Evolutionary conservation across 2,329 filamentous ascomycete species (phyloP).

Genomic region (Calonectria henricotiae): DNA sequence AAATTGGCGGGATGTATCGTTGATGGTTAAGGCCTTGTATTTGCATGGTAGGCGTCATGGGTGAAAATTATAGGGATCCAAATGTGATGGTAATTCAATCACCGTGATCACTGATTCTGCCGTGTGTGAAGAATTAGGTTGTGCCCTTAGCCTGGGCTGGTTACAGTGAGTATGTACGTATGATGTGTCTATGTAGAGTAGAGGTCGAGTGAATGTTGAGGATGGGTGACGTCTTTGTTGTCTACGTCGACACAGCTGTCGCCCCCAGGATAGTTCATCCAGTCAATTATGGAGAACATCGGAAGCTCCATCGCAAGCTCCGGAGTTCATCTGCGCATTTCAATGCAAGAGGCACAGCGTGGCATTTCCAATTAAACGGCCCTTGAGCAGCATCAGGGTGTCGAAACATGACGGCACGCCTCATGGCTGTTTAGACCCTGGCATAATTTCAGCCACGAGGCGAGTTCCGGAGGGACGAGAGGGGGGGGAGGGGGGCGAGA

Average conservation of each 20-base stretch:
- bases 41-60: conserved; percentile 52
- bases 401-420: conserved; percentile 10
- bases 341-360: conserved; percentile 20
- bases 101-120: neutral
- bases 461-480: neutral
- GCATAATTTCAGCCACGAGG: no score
- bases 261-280: conserved; percentile 11
- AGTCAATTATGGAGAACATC: neutral
- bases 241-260: neutral
- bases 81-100: conserved; percentile 47
- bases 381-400: conserved; percentile 1
- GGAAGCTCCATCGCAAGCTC: neutral
- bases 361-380: conserved; percentile 20
- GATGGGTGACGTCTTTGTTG: neutral
- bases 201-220: neutral
- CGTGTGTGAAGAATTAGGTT: conserved; percentile 3
- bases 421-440: neutral
- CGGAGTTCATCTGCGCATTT: conserved; percentile 14
- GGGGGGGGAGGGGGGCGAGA: no score
- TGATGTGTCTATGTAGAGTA: neutral
- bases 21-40: conserved; percentile 39
- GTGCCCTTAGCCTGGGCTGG: no score
- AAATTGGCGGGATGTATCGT: conserved; percentile 17
- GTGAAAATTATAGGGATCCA: conserved; percentile 49
- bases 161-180: neutral